Evolutionary conservation across 495 filamentous ascomycete species (phyloP).

Genomic region (Parachaetomium inaequale): DNA sequence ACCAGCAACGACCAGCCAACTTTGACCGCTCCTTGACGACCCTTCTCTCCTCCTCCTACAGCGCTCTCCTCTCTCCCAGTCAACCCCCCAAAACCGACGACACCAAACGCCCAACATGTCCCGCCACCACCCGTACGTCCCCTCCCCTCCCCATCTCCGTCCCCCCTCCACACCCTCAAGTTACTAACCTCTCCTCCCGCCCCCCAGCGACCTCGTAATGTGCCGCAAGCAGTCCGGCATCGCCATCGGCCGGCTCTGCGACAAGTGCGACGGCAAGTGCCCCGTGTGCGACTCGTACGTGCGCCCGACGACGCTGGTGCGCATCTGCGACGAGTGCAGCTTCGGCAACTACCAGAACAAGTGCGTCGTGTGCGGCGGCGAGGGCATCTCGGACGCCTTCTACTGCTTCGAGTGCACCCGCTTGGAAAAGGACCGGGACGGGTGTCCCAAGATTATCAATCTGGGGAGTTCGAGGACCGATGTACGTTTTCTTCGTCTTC

Average conservation of each 20-base stretch:
- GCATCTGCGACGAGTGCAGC: slow-evolving; percentile 98
- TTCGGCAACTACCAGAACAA: slow-evolving; percentile 99
- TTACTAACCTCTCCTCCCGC: slow-evolving; percentile 19
- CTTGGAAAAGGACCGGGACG: slow-evolving; percentile 94
- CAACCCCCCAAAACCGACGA: not conserved
- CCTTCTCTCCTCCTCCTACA: not conserved
- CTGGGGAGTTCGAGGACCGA: slow-evolving; percentile 92
- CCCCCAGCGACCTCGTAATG: slow-evolving; percentile 88
- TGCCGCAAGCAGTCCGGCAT: slow-evolving; percentile 99
- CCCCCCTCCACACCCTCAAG: not conserved
- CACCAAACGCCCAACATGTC: slow-evolving; percentile 25
- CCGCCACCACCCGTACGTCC: slow-evolving; percentile 38
- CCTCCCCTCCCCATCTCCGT: not conserved
- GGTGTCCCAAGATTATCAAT: slow-evolving; percentile 99
- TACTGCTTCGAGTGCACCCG: slow-evolving; percentile 99
- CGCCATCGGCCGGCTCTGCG: slow-evolving; percentile 96
- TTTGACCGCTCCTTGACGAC: not conserved
- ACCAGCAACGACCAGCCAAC: not conserved
- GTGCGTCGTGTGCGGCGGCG: slow-evolving; percentile 96
- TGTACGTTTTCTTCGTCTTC: slow-evolving; percentile 50
- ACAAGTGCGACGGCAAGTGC: slow-evolving; percentile 99
- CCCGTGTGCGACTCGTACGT: slow-evolving; percentile 99
- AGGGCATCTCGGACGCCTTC: slow-evolving; percentile 99
- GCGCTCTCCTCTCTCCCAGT: not conserved
- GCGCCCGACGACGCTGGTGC: slow-evolving; percentile 90